Base-by-base conservation (phyloP, 768 basidiomycete species). In the Harrya chromipes region DNA sequence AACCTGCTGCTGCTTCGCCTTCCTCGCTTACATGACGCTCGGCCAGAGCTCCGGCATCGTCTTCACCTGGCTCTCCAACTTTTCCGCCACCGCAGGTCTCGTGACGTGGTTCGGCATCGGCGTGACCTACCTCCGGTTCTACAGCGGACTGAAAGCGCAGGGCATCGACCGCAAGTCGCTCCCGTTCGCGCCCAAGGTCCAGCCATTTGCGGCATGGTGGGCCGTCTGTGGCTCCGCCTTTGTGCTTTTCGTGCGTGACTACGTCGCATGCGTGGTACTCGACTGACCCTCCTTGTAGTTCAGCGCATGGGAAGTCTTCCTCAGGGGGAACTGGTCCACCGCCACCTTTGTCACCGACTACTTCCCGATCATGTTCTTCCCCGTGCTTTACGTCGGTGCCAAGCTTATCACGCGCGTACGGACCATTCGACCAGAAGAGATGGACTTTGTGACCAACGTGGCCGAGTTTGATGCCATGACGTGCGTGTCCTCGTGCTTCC, bases 81-180 rank as follows among this genome's bases (percentile, higher is more conserved):
- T 69, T 51, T 58, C 68, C 9, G 60, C 74, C 2, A 70, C 75
- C 7, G 58, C 70, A 1, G 77, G 77, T 11, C 51, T 78, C 17
- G 52, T 74, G 17, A 71, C 70, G 16, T 77, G 77, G 75, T 68
- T 75, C 36, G 68, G 72, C 13, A 77, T 77, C 56, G 57, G 63
- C 0, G 47, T 80, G 35, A 75, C 74, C 0, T 80, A 79, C 60
- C 54, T 80, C 41, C 68, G 74, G 34, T 79, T 79, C 61, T 62
- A 63, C 54, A 59, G 70, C 2, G 83, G 81, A n/a, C 50, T 76
- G 57, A 68, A 69, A 44, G 65, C 57, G 0, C 82, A 84, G 44
- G 79, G 81, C 0, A 66, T 82, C 46, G 70, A 74, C 57, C 71
- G 79, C 26, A 50, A 36, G 3, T 70, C 60, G 0, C 72, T 84